phyloP scores from a whole-genome alignment of 106 monocot species.

The Agapanthus africanus region DNA sequence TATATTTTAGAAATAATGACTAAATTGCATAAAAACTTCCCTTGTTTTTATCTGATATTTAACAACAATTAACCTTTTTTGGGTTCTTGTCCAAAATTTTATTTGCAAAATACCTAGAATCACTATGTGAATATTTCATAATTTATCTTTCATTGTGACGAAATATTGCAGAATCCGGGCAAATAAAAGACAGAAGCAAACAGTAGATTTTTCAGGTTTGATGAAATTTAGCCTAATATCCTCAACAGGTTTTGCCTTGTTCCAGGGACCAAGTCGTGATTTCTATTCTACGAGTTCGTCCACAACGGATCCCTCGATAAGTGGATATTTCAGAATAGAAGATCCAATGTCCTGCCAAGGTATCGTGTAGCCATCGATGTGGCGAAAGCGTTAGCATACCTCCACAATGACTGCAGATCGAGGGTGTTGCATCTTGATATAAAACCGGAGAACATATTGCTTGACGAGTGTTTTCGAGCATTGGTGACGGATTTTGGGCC shows the following conservation, averaged over 20 bases:
- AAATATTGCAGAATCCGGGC: too few species aligned
- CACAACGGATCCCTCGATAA: conserved; percentile 50
- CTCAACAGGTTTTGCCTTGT: conserved; percentile 57
- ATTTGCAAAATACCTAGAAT: too few species aligned
- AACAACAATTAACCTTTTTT: too few species aligned
- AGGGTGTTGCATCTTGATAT: conserved; percentile 44
- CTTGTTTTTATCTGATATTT: too few species aligned
- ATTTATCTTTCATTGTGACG: too few species aligned
- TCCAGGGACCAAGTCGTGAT: conserved; percentile 18
- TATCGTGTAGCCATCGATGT: conserved; percentile 36
- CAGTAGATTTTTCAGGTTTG: too few species aligned
- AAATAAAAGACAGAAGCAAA: too few species aligned
- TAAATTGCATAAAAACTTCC: too few species aligned
- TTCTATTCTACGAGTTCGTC: conserved; percentile 62
- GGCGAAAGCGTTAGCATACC: conserved; percentile 49
- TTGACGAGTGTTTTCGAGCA: conserved; percentile 42
- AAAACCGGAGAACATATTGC: conserved; percentile 63
- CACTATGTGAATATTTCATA: too few species aligned
- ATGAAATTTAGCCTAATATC: too few species aligned
- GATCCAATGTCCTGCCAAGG: conserved; percentile 29
- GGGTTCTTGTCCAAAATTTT: too few species aligned
- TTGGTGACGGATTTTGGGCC: conserved; percentile 51
- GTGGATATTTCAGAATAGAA: conserved; percentile 36
- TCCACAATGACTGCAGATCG: conserved; percentile 39
- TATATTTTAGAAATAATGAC: too few species aligned